Evolutionary conservation across 768 basidiomycete genomes (phyloP), one percentile per base, ranked within the genome.

Genomic region (Phlegmacium glaucopus): DNA sequence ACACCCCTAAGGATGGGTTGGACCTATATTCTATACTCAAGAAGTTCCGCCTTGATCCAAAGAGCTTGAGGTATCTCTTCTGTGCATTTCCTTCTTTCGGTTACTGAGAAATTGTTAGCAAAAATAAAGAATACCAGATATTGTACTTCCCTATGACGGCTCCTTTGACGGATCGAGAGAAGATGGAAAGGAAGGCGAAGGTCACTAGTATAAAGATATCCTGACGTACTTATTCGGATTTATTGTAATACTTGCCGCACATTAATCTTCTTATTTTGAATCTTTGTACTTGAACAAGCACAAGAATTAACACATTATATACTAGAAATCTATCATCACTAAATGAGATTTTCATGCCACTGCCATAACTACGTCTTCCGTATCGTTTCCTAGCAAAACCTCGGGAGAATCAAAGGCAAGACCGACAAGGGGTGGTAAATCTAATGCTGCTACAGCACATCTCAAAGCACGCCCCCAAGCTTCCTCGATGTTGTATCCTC

Each of bases 391-490:
- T 28, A 42, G 22, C 30, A 46, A 42, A 32, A 57, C 35, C 16
- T 45, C 15, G 13, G 43, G 28, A 16, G 48, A 38, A 15, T 62
- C 56, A 22, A 22, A 22, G 22, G 22, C 22, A 29, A 67, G 44
- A 26, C 69, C 77, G 34, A 64, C 60, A 28, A 77, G 61, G 1
- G 85, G 82, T 28, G 72, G 59, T 27, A 89, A 58, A 51, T 89
- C 87, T 51, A 94, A 62, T 1, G 80, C 88, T 30, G 83, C 82
- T 17, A 93, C 83, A 5, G 88, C 85, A 53, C 64, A 80, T 48
- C 85, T 70, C 47, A 94, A 61, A 10, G 89, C 90, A 45, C 91
- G 74, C 56, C 87, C 85, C 91, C 91, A 94, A 37, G 86, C 89
- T 61, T 94, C 87, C 51, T 88, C 82, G 4, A 90, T 72, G 52